phyloP scores from a whole-genome alignment of 1,284 basidiomycete genomes.

The Irpex sp. region DNA sequence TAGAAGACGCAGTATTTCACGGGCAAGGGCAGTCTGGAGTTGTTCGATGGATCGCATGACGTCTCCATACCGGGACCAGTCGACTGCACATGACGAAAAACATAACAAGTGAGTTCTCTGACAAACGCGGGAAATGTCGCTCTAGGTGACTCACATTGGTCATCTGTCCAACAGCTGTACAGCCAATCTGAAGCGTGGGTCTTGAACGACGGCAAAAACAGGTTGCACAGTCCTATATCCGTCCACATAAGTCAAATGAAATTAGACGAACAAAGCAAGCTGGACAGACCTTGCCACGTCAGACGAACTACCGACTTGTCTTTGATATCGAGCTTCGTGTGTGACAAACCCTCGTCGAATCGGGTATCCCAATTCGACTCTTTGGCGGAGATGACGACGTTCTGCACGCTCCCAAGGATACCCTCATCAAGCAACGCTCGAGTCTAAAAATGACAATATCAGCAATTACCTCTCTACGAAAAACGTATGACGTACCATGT shows the following conservation, averaged over 20 bases:
- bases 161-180: slow-evolving; percentile 44
- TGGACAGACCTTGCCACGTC: slow-evolving; percentile 40
- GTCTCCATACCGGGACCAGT: slow-evolving; percentile 55
- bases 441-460: slow-evolving; percentile 32
- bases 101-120: not conserved
- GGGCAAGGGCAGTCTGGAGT: slow-evolving; percentile 17
- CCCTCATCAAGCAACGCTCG: slow-evolving; percentile 41
- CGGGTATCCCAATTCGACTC: slow-evolving; percentile 54
- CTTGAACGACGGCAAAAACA: slow-evolving; percentile 44
- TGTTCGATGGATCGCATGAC: slow-evolving; percentile 36
- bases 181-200: slow-evolving; percentile 52
- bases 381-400: slow-evolving; percentile 45
- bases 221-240: slow-evolving; percentile 19
- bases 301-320: slow-evolving; percentile 50
- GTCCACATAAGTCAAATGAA: not conserved
- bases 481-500: slow-evolving; percentile 21
- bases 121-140: not conserved
- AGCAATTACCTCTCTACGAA: not conserved
- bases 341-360: slow-evolving; percentile 39
- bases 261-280: slow-evolving; percentile 12
- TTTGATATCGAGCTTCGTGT: slow-evolving; percentile 47
- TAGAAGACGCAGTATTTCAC: slow-evolving; percentile 20
- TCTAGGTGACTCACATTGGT: slow-evolving; percentile 42
- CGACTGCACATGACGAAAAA: slow-evolving; percentile 34
- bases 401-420: slow-evolving; percentile 37